Evolutionary conservation across 2,329 filamentous ascomycete species (phyloP).

Genomic region (Trichoderma koningii): DNA sequence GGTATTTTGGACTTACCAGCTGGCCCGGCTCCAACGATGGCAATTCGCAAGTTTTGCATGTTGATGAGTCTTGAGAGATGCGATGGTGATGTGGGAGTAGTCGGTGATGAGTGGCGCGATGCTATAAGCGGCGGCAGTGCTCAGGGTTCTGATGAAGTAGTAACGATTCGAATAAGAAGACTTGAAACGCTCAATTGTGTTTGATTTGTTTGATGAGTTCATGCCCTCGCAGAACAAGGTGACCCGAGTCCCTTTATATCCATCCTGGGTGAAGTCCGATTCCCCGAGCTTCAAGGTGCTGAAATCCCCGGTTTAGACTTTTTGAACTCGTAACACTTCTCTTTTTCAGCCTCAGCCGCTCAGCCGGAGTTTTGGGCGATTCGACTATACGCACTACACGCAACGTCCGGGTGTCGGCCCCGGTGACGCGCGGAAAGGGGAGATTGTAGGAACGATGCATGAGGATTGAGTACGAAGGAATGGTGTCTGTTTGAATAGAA

Average conservation of each 20-base stretch:
- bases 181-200: neutral
- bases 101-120: neutral
- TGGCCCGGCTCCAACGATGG: constrained; percentile 26
- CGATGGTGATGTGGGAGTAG: neutral
- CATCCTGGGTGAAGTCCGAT: neutral
- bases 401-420: neutral
- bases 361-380: constrained; percentile 14
- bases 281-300: neutral
- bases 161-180: neutral
- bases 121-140: neutral
- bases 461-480: neutral
- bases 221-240: neutral
- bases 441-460: neutral
- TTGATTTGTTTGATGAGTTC: neutral
- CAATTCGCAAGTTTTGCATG: constrained; percentile 19
- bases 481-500: neutral
- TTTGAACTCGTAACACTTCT: neutral
- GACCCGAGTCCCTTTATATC: neutral
- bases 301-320: constrained; percentile 9
- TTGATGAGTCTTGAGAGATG: neutral
- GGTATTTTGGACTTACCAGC: neutral
- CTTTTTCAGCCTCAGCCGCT: constrained; percentile 9
- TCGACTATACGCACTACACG: neutral
- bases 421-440: neutral
- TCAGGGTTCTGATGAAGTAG: neutral